phyloP scores from a whole-genome alignment of 1,284 basidiomycete genomes.

The Cronartium ribicola region DNA sequence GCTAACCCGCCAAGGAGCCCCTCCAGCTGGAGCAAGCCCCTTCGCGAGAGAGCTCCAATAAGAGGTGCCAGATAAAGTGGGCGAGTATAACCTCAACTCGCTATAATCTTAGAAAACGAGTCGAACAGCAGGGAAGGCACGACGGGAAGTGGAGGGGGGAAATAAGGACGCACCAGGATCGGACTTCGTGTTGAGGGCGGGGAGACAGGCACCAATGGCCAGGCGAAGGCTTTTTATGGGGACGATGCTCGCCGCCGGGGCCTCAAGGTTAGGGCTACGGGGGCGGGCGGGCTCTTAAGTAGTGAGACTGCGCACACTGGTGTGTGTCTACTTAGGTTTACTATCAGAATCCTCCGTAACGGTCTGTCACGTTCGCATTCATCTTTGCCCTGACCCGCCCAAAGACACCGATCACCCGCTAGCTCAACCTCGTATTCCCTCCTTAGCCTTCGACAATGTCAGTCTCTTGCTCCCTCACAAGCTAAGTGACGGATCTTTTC shows the following conservation, averaged over 20 bases:
- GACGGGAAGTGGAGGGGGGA: neutral
- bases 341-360: neutral
- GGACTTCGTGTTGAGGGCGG: neutral
- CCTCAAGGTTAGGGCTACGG: neutral
- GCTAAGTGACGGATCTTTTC: neutral
- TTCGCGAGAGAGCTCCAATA: conserved; percentile 23
- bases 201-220: neutral
- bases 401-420: neutral
- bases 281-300: neutral
- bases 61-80: conserved; percentile 42
- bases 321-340: neutral
- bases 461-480: neutral
- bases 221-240: neutral
- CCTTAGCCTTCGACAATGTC: neutral
- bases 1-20: neutral
- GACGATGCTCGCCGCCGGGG: neutral
- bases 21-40: neutral
- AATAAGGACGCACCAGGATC: neutral
- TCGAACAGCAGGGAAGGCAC: neutral
- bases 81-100: conserved; percentile 43
- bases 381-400: neutral
- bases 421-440: neutral
- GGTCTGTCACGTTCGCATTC: neutral
- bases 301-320: conserved; percentile 1
- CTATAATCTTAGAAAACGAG: conserved; percentile 33